Percentiles rank a stretch among this genome's conserved stretches.
phyloP scores from a whole-genome alignment of 306 rosid species.

The Gillenia trifoliata region DNA sequence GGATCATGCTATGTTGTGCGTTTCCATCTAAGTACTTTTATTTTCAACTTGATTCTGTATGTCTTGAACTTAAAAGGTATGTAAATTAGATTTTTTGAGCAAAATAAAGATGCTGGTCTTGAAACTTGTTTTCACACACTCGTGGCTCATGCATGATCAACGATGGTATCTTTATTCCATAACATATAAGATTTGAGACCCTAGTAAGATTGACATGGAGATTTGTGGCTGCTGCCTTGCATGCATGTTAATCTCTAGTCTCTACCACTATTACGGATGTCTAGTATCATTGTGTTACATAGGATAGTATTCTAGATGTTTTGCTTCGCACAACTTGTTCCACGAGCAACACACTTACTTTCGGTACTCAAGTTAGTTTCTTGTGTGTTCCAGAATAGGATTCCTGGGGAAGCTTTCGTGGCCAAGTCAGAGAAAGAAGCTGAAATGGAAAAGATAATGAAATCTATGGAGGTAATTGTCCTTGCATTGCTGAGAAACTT shows the following conservation, averaged over 20 bases:
- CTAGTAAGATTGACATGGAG: neutral
- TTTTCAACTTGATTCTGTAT: neutral
- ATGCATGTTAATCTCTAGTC: neutral
- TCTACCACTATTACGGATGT: neutral
- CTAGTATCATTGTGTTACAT: neutral
- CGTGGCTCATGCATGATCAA: neutral
- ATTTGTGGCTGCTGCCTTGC: neutral
- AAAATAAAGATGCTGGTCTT: neutral
- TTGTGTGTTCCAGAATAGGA: slow-evolving; percentile 56
- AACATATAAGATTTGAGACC: neutral
- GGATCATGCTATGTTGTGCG: neutral
- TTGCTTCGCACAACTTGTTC: neutral
- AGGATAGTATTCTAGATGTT: neutral
- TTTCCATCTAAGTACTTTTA: neutral
- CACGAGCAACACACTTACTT: neutral
- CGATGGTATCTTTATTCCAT: neutral
- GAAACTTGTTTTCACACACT: too few species aligned
- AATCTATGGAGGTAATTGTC: slow-evolving; percentile 83
- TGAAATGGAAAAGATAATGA: slow-evolving; percentile 85
- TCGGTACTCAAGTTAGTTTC: neutral
- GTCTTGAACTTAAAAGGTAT: neutral
- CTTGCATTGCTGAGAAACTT: neutral
- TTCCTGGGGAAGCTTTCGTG: slow-evolving; percentile 80
- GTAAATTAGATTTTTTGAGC: neutral
- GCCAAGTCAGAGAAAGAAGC: slow-evolving; percentile 87